Evolutionary conservation across 345 rosid genomes (phyloP).

Genomic region (Syzygium oleosum): DNA sequence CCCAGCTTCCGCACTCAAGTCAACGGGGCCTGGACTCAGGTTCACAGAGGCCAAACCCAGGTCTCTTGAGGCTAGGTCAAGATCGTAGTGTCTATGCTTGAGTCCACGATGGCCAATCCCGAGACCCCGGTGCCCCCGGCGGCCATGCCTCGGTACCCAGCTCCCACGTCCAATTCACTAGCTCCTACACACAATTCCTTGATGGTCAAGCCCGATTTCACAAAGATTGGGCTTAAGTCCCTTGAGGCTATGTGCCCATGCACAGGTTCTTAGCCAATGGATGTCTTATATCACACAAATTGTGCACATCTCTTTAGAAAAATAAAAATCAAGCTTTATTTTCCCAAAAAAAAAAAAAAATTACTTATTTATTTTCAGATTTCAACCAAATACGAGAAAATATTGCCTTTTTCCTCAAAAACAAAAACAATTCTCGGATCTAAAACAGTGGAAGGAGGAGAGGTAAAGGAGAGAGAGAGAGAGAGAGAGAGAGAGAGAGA

Average conservation of each 20-base stretch:
- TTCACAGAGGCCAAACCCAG: neutral
- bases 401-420: neutral
- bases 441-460: neutral
- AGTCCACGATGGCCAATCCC: neutral
- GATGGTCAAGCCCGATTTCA: fast-evolving
- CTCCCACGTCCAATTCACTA: too few relatives aligned
- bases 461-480: neutral
- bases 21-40: neutral
- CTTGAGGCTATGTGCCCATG: neutral
- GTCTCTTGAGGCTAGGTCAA: neutral
- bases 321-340: neutral
- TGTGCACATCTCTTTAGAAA: neutral
- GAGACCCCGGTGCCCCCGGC: neutral
- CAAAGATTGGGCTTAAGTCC: fast-evolving
- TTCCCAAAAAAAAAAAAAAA: neutral
- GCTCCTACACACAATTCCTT: neutral
- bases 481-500: neutral
- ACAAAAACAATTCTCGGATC: neutral
- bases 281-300: neutral
- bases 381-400: neutral
- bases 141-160: neutral
- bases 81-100: fast-evolving
- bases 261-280: too few relatives aligned
- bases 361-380: neutral
- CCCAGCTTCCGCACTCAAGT: neutral